phyloP scores from a whole-genome alignment of 306 rosid genomes.

The Pyrus bretschneideri region DNA sequence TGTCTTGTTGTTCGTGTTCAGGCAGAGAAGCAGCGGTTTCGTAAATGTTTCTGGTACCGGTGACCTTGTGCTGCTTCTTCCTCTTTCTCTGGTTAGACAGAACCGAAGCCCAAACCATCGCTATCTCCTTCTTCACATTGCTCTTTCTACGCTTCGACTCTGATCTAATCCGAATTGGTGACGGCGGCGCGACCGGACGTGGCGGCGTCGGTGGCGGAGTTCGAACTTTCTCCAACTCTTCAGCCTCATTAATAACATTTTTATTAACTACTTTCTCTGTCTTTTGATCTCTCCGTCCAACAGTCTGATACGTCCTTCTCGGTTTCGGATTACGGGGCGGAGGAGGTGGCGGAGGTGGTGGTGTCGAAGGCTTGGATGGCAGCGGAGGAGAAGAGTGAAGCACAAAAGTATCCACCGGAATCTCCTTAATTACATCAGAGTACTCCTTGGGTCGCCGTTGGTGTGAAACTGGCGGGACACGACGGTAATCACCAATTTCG shows the following conservation, averaged over 20 bases:
- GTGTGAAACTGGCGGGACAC: not conserved
- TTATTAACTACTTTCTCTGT: not conserved
- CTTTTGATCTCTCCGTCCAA: conserved; percentile 10
- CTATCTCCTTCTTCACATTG: conserved; percentile 41
- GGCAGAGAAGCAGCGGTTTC: conserved; percentile 17
- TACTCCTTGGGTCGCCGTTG: not conserved
- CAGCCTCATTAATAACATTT: not conserved
- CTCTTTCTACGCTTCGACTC: conserved; percentile 32
- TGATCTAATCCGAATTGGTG: conserved; percentile 20
- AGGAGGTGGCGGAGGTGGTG: conserved; percentile 36
- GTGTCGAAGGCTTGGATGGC: conserved; percentile 13
- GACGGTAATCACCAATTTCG: conserved; percentile 36
- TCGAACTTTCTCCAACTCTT: not conserved
- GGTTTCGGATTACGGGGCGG: conserved; percentile 17
- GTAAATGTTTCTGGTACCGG: conserved; percentile 6
- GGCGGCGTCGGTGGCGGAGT: conserved; percentile 31
- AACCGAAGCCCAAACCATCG: conserved; percentile 54
- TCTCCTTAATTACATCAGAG: conserved; percentile 36
- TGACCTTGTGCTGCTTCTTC: conserved; percentile 42
- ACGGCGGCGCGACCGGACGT: conserved; percentile 18
- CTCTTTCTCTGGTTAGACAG: conserved; percentile 52
- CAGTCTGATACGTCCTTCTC: conserved; percentile 14
- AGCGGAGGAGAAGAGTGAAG: conserved; percentile 21
- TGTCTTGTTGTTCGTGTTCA: not conserved
- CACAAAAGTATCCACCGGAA: conserved; percentile 51